phyloP scores from a whole-genome alignment of 495 filamentous ascomycete species.

The Bacidia rubella region DNA sequence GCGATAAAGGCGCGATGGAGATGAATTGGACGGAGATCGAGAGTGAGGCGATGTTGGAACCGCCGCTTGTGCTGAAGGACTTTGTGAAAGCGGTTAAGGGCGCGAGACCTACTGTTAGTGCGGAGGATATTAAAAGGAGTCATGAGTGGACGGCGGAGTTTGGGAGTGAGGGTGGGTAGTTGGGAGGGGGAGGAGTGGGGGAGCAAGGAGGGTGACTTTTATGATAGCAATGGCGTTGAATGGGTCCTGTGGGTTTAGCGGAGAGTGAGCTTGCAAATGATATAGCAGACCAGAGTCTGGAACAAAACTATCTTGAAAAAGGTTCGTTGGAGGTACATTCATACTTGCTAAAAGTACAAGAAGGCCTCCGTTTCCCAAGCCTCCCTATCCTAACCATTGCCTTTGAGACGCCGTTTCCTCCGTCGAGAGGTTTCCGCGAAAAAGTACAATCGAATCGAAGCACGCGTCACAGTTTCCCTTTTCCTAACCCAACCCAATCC shows the following conservation, averaged over 20 bases:
- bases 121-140: conserved; percentile 68
- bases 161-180: conserved; percentile 72
- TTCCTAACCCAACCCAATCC: background rate
- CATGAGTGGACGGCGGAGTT: conserved; percentile 94
- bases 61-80: conserved; percentile 74
- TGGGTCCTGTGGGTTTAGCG: background rate
- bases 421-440: no score
- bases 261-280: no score
- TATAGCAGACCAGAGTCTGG: no score
- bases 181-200: background rate
- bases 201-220: background rate
- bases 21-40: conserved; percentile 89
- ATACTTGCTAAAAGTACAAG: no score
- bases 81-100: conserved; percentile 86
- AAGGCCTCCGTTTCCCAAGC: no score
- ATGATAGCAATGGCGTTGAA: background rate
- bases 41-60: conserved; percentile 71
- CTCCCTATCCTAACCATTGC: no score
- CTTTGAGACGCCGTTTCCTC: background rate
- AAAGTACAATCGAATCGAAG: background rate
- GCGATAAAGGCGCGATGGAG: conserved; percentile 69
- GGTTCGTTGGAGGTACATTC: no score
- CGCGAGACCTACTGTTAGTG: conserved; percentile 76
- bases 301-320: no score
- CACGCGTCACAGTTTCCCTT: background rate